Evolutionary conservation across 202 grass and related monocot genomes (phyloP), one percentile per base, ranked within the genome.

Genomic region (Setaria viridis): DNA sequence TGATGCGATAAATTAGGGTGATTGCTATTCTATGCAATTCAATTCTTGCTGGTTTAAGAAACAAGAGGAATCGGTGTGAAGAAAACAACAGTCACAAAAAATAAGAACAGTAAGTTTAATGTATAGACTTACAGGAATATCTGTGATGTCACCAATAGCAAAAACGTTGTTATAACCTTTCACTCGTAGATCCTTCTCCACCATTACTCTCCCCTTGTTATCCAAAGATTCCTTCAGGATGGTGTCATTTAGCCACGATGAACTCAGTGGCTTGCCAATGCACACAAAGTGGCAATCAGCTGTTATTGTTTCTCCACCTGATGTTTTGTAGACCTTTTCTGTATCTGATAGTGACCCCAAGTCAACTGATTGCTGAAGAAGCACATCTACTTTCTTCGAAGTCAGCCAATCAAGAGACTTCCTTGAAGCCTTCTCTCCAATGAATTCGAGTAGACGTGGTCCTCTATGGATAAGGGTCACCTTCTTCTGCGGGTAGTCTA

Each of bases 281-380:
- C 94, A 97, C n/a, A 94, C 77, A 85, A 97, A 94, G 77, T 97
- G 88, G 83, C 87, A 97, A 62, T 92, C 92, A 68, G 90, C 91
- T 80, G 78, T 84, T 29, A 97, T 57, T 72, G 57, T 87, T 92
- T 97, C 89, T 62, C 94, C 90, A 78, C 62, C 82, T 58, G 94
- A 97, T 84, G 79, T 90, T 76, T n/a, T 82, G 60, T 91, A 97
- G 37, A 71, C 55, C 62, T 83, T 90, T 0, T 85, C 84, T 29
- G 68, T 58, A 37, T 88, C 66, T 8, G 87, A 91, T 80, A 88
- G 49, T 42, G 83, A 86, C 41, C 77, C 72, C 71, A 97, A 87
- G 74, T 91, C 92, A 85, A 97, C 62, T 1, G 88, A 91, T 70
- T 97, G 90, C 67, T 94, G 79, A 55, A 97, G 90, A 72, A 97